Base-by-base conservation (phyloP, 2,329 filamentous ascomycete genomes). In the Exophiala mesophila region DNA sequence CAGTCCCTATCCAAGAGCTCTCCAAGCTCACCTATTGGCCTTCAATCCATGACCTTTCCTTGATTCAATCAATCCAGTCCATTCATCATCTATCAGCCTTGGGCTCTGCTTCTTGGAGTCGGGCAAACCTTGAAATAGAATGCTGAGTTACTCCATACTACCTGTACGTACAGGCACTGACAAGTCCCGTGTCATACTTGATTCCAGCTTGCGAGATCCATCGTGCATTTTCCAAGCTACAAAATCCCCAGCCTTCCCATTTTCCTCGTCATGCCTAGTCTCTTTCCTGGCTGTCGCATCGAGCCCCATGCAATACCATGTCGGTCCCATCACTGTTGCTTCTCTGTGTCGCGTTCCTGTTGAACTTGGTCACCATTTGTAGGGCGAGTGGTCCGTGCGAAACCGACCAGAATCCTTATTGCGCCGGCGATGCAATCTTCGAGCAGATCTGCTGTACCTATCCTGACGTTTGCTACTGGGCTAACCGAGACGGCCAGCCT, bases 391-490 rank as follows among this genome's bases (percentile, higher is more conserved):
- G 32, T 31, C 26, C 35, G 10, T 54, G 49, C 33, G 41, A 44
- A 9, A 57, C 55, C 9, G 39, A 54, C 32, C 46, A 55, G 34
- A 57, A 57, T 36, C 55, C 55, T 5, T 54, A 44, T 33, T 57
- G 55, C 28, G 43, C 41, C 9, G 54, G 55, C 8, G 49, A 55
- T 30, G 43, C 26, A 31, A 26, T 40, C 23, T 49, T 57, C 23
- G 52, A 55, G 23, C 29, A 44, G 13, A 24, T 57, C 19, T 57
- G 55, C 40, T 57, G 55, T 37, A 42, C 47, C 9, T 50, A 42
- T 31, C 53, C 53, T 15, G 46, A 48, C 36, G 48, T 57, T 15
- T 57, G 55, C 36, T 60, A 58, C 50, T 59, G 54, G 49, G 46
- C 51, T 17, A 48, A 59, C 33, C 47, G 55, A 17, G 43, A 53